phyloP scores from a whole-genome alignment of 2,329 filamentous ascomycete genomes.

The Tothia fuscella region DNA sequence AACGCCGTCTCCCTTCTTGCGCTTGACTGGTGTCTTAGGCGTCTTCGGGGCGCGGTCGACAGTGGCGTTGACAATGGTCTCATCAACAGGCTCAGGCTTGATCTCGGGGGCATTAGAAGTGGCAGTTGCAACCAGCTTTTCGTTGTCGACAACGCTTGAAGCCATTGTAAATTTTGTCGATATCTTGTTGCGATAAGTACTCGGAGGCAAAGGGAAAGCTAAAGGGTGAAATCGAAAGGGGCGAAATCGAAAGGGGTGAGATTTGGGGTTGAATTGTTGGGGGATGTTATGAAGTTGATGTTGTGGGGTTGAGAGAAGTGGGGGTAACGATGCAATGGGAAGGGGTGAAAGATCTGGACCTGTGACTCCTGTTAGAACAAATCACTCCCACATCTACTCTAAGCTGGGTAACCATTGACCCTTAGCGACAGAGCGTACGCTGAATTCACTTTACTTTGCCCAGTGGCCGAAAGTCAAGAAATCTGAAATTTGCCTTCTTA shows the following conservation, averaged over 20 bases:
- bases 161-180: neutral
- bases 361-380: too few relatives aligned
- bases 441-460: neutral
- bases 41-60: neutral
- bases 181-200: neutral
- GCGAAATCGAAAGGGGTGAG: too few relatives aligned
- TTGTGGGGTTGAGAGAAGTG: neutral
- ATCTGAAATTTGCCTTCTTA: too few relatives aligned
- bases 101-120: neutral
- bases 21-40: constrained; percentile 1
- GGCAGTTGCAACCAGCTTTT: too few relatives aligned
- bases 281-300: neutral
- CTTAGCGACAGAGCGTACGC: neutral
- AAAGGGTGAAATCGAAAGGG: too few relatives aligned
- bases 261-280: too few relatives aligned
- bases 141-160: neutral
- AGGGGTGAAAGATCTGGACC: neutral
- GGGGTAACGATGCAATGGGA: neutral
- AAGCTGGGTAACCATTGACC: neutral
- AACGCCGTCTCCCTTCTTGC: neutral
- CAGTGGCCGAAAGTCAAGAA: neutral
- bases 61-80: neutral
- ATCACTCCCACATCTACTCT: neutral
- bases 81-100: neutral
- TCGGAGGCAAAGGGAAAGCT: neutral